A percentile compares a stretch with the other conserved stretches of the same genome.
Evolutionary conservation across 352 stramenopile species (phyloP).

Genomic region (Pythium folliculosum): DNA sequence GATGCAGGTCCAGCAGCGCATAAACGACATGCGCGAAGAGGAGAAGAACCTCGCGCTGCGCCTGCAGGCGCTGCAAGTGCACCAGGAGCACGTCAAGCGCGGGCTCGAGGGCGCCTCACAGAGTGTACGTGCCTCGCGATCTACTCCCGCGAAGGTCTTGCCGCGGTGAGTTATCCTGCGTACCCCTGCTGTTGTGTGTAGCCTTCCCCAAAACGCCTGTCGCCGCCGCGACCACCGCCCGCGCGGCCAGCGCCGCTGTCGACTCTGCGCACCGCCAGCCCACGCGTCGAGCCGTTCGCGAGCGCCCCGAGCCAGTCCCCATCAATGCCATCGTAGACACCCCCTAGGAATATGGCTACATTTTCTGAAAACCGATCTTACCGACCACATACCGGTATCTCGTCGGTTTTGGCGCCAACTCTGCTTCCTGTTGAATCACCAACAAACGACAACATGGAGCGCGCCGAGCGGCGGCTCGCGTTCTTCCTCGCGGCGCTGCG

Average conservation of each 20-base stretch:
- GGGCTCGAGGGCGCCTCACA: constrained; percentile 10
- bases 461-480: constrained; percentile 23
- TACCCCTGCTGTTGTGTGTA: neutral
- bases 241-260: neutral
- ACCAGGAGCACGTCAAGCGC: constrained; percentile 48
- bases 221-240: constrained; percentile 3
- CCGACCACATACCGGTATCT: constrained; percentile 5
- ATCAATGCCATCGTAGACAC: neutral
- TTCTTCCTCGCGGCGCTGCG: constrained; percentile 32
- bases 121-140: constrained; percentile 18
- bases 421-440: neutral
- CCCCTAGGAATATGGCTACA: constrained; percentile 18
- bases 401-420: constrained; percentile 24
- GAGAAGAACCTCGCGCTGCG: constrained; percentile 54
- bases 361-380: neutral
- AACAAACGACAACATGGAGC: constrained; percentile 12
- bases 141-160: neutral
- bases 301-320: neutral
- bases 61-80: constrained; percentile 57
- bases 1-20: constrained; percentile 34
- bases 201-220: neutral
- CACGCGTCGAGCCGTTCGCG: constrained; percentile 4
- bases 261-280: neutral
- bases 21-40: constrained; percentile 57
- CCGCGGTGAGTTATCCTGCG: neutral